These are phyloP conservation scores for Musa troglodytarum DNA, from an alignment of 176 grass and related monocot genomes.

Conservation along the genomic window DNA sequence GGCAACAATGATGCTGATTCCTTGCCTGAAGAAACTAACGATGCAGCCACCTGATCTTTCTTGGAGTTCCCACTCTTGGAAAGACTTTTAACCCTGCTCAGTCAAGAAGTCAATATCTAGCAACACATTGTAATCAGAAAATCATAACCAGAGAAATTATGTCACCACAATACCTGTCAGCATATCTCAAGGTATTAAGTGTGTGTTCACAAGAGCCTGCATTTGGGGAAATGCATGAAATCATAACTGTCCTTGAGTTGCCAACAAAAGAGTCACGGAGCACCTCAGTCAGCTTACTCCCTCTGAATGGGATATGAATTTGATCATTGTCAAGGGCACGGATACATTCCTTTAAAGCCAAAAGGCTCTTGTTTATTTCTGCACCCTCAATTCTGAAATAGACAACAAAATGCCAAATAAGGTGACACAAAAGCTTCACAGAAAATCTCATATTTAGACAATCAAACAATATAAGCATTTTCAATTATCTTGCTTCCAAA, in stretches of 20 bases:
- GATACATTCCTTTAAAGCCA: slow-evolving; percentile 82
- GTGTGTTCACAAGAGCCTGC: slow-evolving; percentile 67
- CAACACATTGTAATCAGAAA: neutral
- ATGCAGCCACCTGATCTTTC: slow-evolving; percentile 30
- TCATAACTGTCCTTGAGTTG: slow-evolving; percentile 67
- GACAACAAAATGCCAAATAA: neutral
- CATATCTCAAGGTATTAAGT: slow-evolving; percentile 55
- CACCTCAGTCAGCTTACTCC: slow-evolving; percentile 82
- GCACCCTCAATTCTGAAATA: slow-evolving; percentile 40
- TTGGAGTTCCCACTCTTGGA: slow-evolving; percentile 30
- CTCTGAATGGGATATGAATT: slow-evolving; percentile 73
- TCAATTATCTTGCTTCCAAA: neutral
- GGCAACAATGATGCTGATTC: slow-evolving; percentile 9
- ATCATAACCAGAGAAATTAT: slow-evolving; percentile 1
- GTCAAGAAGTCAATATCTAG: slow-evolving; percentile 7
- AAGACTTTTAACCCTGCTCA: slow-evolving; percentile 44
- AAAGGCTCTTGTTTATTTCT: slow-evolving; percentile 67
- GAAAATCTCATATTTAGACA: neutral
- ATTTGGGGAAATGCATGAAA: slow-evolving; percentile 70
- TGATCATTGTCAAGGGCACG: slow-evolving; percentile 77
- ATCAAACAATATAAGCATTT: neutral
- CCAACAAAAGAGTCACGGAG: slow-evolving; percentile 75
- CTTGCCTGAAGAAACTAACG: slow-evolving; percentile 3
- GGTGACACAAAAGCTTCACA: slow-evolving; percentile 9
- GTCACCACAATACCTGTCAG: slow-evolving; percentile 28